These are phyloP conservation scores for Chlorella ohadii DNA, from an alignment of 139 green algal genomes.

Conservation along the genomic window DNA sequence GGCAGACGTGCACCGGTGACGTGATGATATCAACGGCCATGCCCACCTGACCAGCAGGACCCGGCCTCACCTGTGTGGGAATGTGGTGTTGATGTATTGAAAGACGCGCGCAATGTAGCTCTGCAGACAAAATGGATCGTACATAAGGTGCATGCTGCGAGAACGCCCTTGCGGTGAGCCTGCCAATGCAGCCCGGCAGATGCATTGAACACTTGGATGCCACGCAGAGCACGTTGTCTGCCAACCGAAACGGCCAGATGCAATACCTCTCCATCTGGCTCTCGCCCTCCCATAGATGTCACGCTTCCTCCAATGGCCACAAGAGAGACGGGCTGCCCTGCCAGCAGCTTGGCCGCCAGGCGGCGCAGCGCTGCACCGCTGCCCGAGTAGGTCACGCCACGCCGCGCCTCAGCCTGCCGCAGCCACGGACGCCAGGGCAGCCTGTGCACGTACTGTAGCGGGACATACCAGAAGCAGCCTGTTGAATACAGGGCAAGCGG, in stretches of 20 bases:
- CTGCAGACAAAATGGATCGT: neutral
- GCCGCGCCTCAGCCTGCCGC: neutral
- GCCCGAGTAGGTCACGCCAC: conserved; percentile 10
- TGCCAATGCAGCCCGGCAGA: no score
- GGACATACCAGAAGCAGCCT: no score
- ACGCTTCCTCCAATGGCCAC: conserved; percentile 5
- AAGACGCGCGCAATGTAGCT: conserved; percentile 19
- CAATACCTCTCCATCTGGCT: neutral
- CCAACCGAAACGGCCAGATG: no score
- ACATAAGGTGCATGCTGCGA: neutral
- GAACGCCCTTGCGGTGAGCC: no score
- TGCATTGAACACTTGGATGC: no score
- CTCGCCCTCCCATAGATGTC: neutral
- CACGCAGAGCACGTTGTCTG: no score
- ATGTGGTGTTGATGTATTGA: conserved; percentile 1
- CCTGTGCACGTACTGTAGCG: no score
- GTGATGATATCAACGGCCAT: no score
- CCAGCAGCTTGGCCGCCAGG: conserved; percentile 15
- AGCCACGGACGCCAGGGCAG: conserved; percentile 1
- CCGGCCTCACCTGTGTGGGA: conserved; percentile 4
- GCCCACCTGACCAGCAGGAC: neutral
- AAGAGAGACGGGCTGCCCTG: neutral
- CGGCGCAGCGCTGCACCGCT: neutral
- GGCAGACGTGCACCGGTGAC: neutral
- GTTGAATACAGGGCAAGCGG: no score